Percentiles rank a stretch among this genome's conserved stretches.
These are phyloP conservation scores for Tremella fuciformis DNA, from an alignment of 768 basidiomycete genomes.

Conservation along the genomic window DNA sequence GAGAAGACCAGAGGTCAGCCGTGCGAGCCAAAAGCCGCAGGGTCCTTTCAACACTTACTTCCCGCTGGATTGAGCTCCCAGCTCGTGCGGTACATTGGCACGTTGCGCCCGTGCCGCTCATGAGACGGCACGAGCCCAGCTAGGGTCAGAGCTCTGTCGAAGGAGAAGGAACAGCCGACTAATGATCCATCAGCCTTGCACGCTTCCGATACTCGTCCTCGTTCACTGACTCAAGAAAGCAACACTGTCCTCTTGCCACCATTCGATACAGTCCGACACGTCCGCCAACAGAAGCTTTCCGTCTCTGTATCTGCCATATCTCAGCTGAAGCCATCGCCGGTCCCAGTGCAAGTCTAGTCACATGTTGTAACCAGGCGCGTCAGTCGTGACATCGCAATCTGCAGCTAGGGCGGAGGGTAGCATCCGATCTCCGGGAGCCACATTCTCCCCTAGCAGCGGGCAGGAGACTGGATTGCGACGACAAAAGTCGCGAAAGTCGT, in stretches of 20 bases:
- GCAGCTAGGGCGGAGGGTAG: conserved; percentile 28
- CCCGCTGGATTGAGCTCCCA: conserved; percentile 18
- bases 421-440: conserved; percentile 28
- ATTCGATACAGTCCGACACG: conserved; percentile 20
- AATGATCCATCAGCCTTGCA: too few species aligned
- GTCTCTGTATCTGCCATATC: conserved; percentile 16
- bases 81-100: conserved; percentile 33
- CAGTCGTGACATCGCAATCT: conserved; percentile 36
- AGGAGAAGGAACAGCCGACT: conserved; percentile 45
- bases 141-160: conserved; percentile 31
- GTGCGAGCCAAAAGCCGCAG: neutral
- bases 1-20: conserved; percentile 23
- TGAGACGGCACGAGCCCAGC: conserved; percentile 27
- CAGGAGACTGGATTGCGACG: conserved; percentile 42
- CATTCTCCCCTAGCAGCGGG: conserved; percentile 39
- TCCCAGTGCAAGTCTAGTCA: too few species aligned
- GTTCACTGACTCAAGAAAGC: too few species aligned
- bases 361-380: conserved; percentile 32
- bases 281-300: conserved; percentile 24
- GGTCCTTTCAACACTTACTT: conserved; percentile 21
- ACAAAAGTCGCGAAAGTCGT: conserved; percentile 41
- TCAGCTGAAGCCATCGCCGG: too few species aligned
- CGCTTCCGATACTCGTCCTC: too few species aligned
- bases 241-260: conserved; percentile 38
- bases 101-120: conserved; percentile 25